phyloP scores from a whole-genome alignment of 2,329 filamentous ascomycete genomes.

The Ophioceras dolichostomum region DNA sequence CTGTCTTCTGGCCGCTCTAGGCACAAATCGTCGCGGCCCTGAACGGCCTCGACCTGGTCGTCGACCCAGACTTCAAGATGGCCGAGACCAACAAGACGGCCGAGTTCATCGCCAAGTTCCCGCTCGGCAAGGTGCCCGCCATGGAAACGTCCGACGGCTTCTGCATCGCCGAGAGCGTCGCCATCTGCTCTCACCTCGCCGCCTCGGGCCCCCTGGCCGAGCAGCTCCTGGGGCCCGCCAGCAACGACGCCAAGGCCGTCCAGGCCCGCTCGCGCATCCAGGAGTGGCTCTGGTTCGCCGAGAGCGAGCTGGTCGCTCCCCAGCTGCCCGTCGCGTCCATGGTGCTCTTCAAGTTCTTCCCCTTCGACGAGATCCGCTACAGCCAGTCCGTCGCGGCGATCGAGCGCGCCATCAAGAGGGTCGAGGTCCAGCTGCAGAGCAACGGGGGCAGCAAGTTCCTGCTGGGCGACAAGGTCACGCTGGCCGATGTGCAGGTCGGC shows the following conservation, averaged over 20 bases:
- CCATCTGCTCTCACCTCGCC: conserved; percentile 34
- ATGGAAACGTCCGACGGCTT: conserved; percentile 35
- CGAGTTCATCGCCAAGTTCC: conserved; percentile 36
- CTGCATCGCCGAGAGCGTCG: conserved; percentile 28
- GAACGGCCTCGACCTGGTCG: conserved; percentile 24
- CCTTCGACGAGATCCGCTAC: conserved; percentile 15
- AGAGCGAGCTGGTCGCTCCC: conserved; percentile 19
- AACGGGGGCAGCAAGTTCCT: conserved; percentile 20
- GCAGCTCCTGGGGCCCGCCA: conserved; percentile 30
- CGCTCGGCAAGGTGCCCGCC: conserved; percentile 36
- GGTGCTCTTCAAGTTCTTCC: conserved; percentile 14
- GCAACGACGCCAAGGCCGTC: conserved; percentile 22
- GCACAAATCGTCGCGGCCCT: conserved; percentile 20
- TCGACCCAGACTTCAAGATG: conserved; percentile 22
- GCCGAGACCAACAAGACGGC: conserved; percentile 27
- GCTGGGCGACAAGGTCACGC: conserved; percentile 22
- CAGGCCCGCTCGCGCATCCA: conserved; percentile 27
- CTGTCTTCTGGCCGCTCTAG: conserved; percentile 13
- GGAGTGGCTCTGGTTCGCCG: conserved; percentile 31
- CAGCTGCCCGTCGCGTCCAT: conserved; percentile 12
- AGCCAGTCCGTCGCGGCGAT: conserved; percentile 6
- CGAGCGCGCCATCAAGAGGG: conserved; percentile 15
- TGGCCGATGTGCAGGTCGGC: conserved; percentile 23
- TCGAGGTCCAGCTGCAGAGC: conserved; percentile 13
- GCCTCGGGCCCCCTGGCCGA: conserved; percentile 26